Percentiles rank a stretch among this genome's conserved stretches.
Conservation (phyloP, 108 stramenopile species). For the Nitzschia palea region DNA sequence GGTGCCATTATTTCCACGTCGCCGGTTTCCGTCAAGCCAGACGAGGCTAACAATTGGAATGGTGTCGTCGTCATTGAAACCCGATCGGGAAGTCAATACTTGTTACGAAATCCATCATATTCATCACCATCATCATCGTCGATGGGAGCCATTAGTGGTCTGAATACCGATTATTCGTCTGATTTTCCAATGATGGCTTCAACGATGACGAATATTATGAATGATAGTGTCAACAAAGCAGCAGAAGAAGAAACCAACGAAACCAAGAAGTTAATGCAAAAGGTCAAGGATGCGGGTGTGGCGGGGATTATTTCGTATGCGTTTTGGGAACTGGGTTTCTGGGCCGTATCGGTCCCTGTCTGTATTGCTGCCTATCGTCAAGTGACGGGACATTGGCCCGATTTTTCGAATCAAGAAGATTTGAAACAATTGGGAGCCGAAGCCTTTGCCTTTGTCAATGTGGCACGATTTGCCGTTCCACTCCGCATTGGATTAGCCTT, state of each 20-base stretch:
- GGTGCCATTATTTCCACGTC: conserved; percentile 12
- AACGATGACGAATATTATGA: background rate
- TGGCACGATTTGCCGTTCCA: conserved; percentile 88
- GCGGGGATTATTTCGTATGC: conserved; percentile 80
- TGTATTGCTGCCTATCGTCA: conserved; percentile 64
- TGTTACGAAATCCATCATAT: background rate
- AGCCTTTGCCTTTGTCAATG: conserved; percentile 91
- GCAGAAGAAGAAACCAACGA: conserved; percentile 27
- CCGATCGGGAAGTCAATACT: background rate
- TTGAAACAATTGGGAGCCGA: conserved; percentile 72
- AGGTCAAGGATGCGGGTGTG: conserved; percentile 76
- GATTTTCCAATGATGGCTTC: background rate
- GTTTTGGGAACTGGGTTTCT: conserved; percentile 82
- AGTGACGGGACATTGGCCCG: conserved; percentile 82
- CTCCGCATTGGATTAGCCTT: conserved; percentile 82
- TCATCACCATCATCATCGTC: background rate
- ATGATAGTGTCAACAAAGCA: background rate
- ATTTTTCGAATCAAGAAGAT: conserved; percentile 71
- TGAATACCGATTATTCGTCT: background rate
- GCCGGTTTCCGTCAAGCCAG: background rate
- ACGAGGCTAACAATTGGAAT: background rate
- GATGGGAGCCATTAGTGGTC: background rate
- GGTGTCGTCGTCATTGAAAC: background rate
- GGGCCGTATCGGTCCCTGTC: conserved; percentile 76
- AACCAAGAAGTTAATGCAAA: conserved; percentile 57